Evolutionary conservation across 2,329 filamentous ascomycete species (phyloP), one percentile per base, ranked within the genome.

Genomic region (Aureobasidium melanogenum): DNA sequence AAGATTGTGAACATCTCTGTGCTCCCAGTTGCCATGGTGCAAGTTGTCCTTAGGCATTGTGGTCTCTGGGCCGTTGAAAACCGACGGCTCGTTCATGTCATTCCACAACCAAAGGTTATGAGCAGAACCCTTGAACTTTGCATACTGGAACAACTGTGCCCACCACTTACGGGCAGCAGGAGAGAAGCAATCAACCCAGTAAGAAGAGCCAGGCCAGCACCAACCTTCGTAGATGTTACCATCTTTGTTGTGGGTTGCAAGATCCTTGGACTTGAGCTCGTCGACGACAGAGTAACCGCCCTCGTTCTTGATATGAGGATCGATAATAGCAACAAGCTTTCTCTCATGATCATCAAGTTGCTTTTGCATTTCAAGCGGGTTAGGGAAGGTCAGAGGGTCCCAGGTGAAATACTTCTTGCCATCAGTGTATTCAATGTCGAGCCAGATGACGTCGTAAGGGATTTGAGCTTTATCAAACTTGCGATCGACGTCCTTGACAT

Each of bases 1-100:
- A 68, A 97, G 73, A 75, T 99, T 97, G 80, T 99, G 94, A 5
- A 99, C 78, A 71, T 99, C 94, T 65, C 94, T 89, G 73, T 99
- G 94, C 74, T 99, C 94, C 94, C 94, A 99, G 70, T 88, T 84
- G 57, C 84, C 92, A 69, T 88, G 78, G 72, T 99, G 94, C 32
- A 99, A 76, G 72, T 99, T 99, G 78, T 99, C 94, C 76, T 97
- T 97, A 64, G 94, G 94, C 92, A 97, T 97, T 5, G 93, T 97
- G 3, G 91, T 96, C 75, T 99, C 94, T 0, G 94, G 94, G 0
- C 94, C 94, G 72, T 97, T 97, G 80, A 99, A 99, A 1, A 99
- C 94, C 0, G 94, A 97, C 0, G 94, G 94, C 77, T 99, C 94
- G 72, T 97, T 97, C 94, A 99, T 99, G 73, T 99, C 94, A 73